Conservation (phyloP, 78 protist genomes). For the Paratrimastix pyriformis region DNA sequence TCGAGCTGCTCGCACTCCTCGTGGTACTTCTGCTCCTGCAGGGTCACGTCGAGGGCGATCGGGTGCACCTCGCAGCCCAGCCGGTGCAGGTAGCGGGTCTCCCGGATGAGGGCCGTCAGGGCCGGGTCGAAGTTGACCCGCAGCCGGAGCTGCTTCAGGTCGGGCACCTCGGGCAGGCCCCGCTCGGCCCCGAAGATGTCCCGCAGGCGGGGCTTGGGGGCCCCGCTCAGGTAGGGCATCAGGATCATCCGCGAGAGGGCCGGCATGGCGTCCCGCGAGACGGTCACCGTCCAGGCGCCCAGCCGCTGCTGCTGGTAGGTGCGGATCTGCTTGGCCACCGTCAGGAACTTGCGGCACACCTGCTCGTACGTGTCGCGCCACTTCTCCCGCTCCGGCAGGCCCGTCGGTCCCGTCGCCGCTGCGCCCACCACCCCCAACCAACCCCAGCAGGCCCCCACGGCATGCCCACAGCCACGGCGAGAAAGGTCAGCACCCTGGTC, state of each 20-base stretch:
- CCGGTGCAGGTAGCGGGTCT: constrained; percentile 65
- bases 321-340: constrained; percentile 39
- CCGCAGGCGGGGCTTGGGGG: no score
- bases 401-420: no score
- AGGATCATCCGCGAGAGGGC: no score
- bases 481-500: no score
- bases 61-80: constrained; percentile 58
- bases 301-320: constrained; percentile 35
- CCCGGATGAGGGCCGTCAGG: constrained; percentile 50
- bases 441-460: no score
- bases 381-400: no score
- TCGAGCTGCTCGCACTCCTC: constrained; percentile 35
- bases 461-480: no score
- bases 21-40: constrained; percentile 70
- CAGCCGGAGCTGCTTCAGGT: background rate
- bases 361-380: no score
- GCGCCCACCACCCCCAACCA: no score
- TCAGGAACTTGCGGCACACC: constrained; percentile 29
- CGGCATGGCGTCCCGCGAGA: background rate
- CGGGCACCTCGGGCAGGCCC: background rate
- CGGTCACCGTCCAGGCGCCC: constrained; percentile 39
- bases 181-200: no score
- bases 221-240: no score
- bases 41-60: constrained; percentile 61
- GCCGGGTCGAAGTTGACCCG: constrained; percentile 52